Percentiles rank a stretch among this genome's conserved stretches.
Conservation (phyloP, 768 basidiomycete species). For the Amanita fuliginea region DNA sequence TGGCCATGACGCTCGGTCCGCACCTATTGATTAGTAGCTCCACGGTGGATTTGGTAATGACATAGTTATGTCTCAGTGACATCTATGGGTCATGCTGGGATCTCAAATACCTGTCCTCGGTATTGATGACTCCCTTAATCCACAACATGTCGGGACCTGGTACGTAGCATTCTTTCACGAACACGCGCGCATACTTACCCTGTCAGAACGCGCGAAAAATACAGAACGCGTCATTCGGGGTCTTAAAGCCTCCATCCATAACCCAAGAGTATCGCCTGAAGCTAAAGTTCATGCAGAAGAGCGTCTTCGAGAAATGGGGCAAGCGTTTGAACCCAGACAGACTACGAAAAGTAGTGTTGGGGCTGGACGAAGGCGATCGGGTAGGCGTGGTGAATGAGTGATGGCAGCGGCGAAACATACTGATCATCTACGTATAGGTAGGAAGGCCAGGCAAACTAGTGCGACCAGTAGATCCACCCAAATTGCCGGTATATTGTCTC, state of each 20-base stretch:
- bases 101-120: background rate
- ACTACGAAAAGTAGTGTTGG: background rate
- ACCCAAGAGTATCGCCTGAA: conserved; percentile 39
- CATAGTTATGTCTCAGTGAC: conserved; percentile 6
- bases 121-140: background rate
- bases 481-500: background rate
- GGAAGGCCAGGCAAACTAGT: background rate
- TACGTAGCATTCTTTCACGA: background rate
- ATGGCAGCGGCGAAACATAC: background rate
- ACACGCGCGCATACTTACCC: background rate
- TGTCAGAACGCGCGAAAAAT: conserved; percentile 11
- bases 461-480: background rate
- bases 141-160: conserved; percentile 2
- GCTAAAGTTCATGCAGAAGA: conserved; percentile 33
- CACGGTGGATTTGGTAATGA: conserved; percentile 4
- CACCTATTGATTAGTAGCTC: conserved; percentile 3
- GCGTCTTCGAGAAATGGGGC: conserved; percentile 7
- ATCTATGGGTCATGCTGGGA: background rate
- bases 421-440: background rate
- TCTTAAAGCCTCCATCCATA: conserved; percentile 46
- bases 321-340: background rate
- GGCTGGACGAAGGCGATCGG: background rate
- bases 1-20: background rate
- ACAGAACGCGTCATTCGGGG: conserved; percentile 29
- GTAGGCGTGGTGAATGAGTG: background rate